phyloP scores from a whole-genome alignment of 2,329 filamentous ascomycete genomes.

The Cladosporium sp. region DNA sequence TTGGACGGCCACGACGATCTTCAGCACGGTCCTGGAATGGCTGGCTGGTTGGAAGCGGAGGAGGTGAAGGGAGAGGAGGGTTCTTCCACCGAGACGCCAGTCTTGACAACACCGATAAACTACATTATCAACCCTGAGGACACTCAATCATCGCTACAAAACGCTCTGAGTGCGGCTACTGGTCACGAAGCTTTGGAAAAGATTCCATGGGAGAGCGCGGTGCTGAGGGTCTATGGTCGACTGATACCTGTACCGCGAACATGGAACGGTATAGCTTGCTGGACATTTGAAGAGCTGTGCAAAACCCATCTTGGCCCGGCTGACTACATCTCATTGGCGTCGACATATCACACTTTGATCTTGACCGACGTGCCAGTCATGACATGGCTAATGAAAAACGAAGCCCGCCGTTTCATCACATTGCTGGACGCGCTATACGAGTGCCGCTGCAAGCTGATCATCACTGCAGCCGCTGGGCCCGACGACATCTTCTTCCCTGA shows the following conservation, averaged over 20 bases:
- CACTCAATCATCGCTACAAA: slow-evolving; percentile 7
- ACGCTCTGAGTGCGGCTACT: slow-evolving; percentile 18
- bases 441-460: slow-evolving; percentile 68
- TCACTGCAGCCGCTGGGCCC: slow-evolving; percentile 61
- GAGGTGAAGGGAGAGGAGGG: neutral
- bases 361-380: slow-evolving; percentile 64
- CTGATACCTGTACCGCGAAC: slow-evolving; percentile 54
- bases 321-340: slow-evolving; percentile 76
- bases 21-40: slow-evolving; percentile 18
- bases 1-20: slow-evolving; percentile 22
- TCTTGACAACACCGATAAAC: slow-evolving; percentile 1
- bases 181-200: neutral
- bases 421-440: slow-evolving; percentile 76
- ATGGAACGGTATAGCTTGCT: slow-evolving; percentile 52
- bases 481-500: slow-evolving; percentile 76
- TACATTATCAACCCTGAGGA: slow-evolving; percentile 2
- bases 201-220: slow-evolving; percentile 38
- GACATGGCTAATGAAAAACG: slow-evolving; percentile 65
- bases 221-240: slow-evolving; percentile 57
- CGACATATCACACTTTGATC: slow-evolving; percentile 71
- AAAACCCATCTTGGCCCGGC: slow-evolving; percentile 63
- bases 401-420: slow-evolving; percentile 73
- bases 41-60: slow-evolving; percentile 13
- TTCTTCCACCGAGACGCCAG: neutral
- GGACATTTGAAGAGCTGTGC: slow-evolving; percentile 65